A percentile compares a stretch with the other conserved stretches of the same genome.
These are phyloP conservation scores for Liquidambar formosana DNA, from an alignment of 164 flowering plant species.

Conservation along the genomic window DNA sequence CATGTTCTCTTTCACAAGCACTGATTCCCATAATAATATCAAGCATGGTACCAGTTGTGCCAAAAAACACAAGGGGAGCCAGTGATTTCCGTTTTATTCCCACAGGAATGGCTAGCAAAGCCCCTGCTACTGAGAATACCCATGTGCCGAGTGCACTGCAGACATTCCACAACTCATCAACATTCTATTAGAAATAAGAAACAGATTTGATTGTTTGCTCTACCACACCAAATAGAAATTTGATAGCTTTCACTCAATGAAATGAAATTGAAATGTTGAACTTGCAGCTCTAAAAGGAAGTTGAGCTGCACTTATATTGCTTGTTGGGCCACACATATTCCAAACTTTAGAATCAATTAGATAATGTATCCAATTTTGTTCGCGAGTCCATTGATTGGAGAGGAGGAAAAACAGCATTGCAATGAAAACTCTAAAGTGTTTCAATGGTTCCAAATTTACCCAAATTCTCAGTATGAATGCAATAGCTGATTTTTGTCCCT, in stretches of 20 bases:
- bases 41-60: conserved; percentile 98
- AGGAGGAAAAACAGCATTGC: too few species aligned
- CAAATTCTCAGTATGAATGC: too few species aligned
- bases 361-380: too few species aligned
- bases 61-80: conserved; percentile 93
- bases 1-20: conserved; percentile 93
- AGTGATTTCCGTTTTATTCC: conserved; percentile 88
- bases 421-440: too few species aligned
- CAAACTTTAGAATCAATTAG: too few species aligned
- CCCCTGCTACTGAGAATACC: conserved; percentile 96
- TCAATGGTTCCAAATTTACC: too few species aligned
- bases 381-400: too few species aligned
- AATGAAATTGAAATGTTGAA: too few species aligned
- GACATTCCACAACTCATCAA: conserved; percentile 3
- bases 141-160: conserved; percentile 95
- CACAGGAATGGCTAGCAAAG: conserved; percentile 90
- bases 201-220: not conserved
- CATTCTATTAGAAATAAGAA: not conserved
- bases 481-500: too few species aligned
- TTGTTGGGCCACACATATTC: too few species aligned
- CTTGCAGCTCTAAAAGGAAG: too few species aligned
- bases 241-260: not conserved
- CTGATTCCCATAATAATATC: conserved; percentile 91
- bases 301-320: too few species aligned
- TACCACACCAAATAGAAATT: not conserved